These are phyloP conservation scores for Juncus inflexus DNA, from an alignment of 176 grass and related monocot species.

Conservation along the genomic window DNA sequence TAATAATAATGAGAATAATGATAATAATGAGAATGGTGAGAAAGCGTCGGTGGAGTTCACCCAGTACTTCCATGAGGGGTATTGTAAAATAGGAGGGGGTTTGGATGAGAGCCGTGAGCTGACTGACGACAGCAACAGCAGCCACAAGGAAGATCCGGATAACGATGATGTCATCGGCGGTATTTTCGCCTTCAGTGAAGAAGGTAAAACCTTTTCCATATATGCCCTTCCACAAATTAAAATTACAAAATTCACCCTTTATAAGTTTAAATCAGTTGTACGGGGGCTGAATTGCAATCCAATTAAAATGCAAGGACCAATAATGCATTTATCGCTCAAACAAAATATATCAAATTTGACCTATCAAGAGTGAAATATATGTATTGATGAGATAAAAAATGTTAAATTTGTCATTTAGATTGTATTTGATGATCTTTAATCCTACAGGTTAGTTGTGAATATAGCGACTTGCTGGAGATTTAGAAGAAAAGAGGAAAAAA, in stretches of 20 bases:
- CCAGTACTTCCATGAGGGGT: slow-evolving; percentile 98
- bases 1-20: slow-evolving; percentile 46
- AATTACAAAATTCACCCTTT: too few species aligned
- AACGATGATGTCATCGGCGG: slow-evolving; percentile 94
- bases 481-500: slow-evolving; percentile 20
- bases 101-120: slow-evolving; percentile 99
- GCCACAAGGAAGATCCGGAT: slow-evolving; percentile 98
- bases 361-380: not conserved
- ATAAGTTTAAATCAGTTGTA: too few species aligned
- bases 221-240: not conserved
- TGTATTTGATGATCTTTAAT: too few species aligned
- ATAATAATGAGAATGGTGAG: slow-evolving; percentile 31
- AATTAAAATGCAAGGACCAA: not conserved
- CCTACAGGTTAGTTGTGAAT: slow-evolving; percentile 61
- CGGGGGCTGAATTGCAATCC: not conserved
- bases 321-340: not conserved
- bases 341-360: not conserved
- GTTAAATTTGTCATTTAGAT: not conserved
- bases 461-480: slow-evolving; percentile 36
- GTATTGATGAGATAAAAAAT: not conserved
- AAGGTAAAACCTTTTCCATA: slow-evolving; percentile 45
- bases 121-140: slow-evolving; percentile 99
- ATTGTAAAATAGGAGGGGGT: slow-evolving; percentile 94
- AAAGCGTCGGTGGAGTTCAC: slow-evolving; percentile 65
- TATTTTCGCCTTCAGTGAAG: slow-evolving; percentile 97